These are phyloP conservation scores for Nicotiana tabacum DNA, from an alignment of 257 asterid species.

Conservation along the genomic window DNA sequence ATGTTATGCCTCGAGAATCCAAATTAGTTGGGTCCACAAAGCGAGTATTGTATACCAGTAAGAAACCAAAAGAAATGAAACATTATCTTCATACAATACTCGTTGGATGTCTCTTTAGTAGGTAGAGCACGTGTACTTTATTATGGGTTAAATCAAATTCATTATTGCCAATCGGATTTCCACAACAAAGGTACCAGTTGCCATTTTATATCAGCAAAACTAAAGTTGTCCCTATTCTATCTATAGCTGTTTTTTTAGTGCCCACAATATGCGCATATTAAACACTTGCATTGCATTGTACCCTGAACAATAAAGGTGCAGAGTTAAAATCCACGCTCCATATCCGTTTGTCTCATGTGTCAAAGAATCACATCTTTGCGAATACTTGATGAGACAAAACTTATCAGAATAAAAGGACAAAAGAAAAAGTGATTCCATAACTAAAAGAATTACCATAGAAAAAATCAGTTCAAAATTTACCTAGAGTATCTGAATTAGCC, in stretches of 20 bases:
- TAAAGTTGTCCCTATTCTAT: not conserved
- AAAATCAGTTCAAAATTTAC: not conserved
- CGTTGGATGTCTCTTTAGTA: too few species aligned
- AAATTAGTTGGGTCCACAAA: too few species aligned
- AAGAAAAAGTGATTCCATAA: not conserved
- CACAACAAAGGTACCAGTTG: not conserved
- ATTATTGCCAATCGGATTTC: not conserved
- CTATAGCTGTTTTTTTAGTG: not conserved
- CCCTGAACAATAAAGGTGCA: not conserved
- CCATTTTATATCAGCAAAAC: not conserved
- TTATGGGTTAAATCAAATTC: not conserved
- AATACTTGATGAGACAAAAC: not conserved
- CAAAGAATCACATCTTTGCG: not conserved
- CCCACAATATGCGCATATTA: not conserved
- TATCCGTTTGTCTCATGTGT: too few species aligned
- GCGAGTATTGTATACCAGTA: too few species aligned
- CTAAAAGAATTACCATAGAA: not conserved
- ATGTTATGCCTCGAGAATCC: too few species aligned
- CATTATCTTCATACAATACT: too few species aligned
- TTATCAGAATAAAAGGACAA: not conserved
- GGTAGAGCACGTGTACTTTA: not conserved
- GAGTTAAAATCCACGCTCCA: not conserved
- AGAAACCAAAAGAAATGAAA: too few species aligned
- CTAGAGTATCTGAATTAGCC: not conserved
- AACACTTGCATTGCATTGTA: not conserved